phyloP scores from a whole-genome alignment of 176 grass and related monocot genomes.

The Cenchrus americanus region DNA sequence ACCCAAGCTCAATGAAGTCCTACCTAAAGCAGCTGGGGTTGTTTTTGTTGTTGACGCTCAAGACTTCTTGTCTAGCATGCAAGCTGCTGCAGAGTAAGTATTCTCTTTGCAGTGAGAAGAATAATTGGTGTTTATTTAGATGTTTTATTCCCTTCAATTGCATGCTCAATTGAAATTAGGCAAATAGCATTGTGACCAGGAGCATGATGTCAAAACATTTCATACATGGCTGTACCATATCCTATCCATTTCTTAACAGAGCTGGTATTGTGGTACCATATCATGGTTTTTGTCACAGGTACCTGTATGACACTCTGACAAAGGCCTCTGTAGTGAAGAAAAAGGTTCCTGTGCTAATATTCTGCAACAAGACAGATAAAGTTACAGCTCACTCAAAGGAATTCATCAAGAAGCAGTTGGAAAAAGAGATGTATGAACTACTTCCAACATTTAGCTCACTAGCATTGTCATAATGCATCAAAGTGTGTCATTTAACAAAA shows the following conservation, averaged over 20 bases:
- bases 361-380: slow-evolving; percentile 98
- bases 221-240: background rate
- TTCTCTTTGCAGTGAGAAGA: background rate
- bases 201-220: slow-evolving; percentile 2
- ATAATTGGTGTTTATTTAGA: background rate
- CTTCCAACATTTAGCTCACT: slow-evolving; percentile 1
- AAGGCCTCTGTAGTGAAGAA: slow-evolving; percentile 80
- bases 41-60: slow-evolving; percentile 86
- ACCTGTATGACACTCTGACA: slow-evolving; percentile 90
- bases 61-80: slow-evolving; percentile 86
- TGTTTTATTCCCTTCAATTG: background rate
- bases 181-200: background rate
- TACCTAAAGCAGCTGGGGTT: slow-evolving; percentile 77
- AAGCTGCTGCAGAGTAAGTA: slow-evolving; percentile 82
- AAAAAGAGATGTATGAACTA: slow-evolving; percentile 94
- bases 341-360: slow-evolving; percentile 76
- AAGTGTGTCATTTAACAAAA: background rate
- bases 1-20: slow-evolving; percentile 83
- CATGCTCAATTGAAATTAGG: slow-evolving; percentile 20
- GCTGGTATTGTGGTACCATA: background rate
- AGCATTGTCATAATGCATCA: slow-evolving; percentile 8
- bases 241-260: background rate
- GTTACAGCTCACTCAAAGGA: slow-evolving; percentile 98
- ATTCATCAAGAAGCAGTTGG: slow-evolving; percentile 95
- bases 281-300: slow-evolving; percentile 49